These are phyloP conservation scores for Lepiota brunneoincarnata DNA, from an alignment of 768 basidiomycete species.

Conservation along the genomic window DNA sequence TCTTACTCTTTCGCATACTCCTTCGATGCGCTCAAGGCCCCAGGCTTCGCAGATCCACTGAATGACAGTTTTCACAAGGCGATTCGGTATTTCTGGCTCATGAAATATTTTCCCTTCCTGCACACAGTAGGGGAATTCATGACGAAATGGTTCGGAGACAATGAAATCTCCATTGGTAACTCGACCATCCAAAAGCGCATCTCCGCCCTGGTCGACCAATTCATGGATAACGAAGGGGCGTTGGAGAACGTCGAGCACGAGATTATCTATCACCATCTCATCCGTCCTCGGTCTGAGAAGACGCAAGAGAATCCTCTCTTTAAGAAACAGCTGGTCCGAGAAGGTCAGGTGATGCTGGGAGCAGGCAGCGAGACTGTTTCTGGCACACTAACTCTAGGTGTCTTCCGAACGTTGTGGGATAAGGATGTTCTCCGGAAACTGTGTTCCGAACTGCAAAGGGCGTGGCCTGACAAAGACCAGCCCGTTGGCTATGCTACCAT, in stretches of 20 bases:
- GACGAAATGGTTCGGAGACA: slow-evolving; percentile 20
- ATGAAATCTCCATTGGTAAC: slow-evolving; percentile 22
- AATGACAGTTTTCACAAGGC: slow-evolving; percentile 21
- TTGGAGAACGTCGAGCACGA: slow-evolving; percentile 27
- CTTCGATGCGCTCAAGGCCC: slow-evolving; percentile 21
- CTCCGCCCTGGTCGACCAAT: slow-evolving; percentile 20
- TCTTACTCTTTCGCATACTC: slow-evolving; percentile 29
- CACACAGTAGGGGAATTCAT: slow-evolving; percentile 10
- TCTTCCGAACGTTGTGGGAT: slow-evolving; percentile 24
- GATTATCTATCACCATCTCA: slow-evolving; percentile 31
- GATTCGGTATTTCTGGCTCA: slow-evolving; percentile 21
- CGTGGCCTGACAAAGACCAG: slow-evolving; percentile 31
- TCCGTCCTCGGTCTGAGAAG: neutral
- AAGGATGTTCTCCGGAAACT: slow-evolving; percentile 18
- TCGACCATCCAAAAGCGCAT: slow-evolving; percentile 14
- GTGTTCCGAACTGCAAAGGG: slow-evolving; percentile 24
- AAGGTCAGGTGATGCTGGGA: neutral
- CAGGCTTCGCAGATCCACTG: slow-evolving; percentile 23
- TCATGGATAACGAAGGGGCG: slow-evolving; percentile 22
- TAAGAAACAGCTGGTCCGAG: neutral
- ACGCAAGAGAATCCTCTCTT: neutral
- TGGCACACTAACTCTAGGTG: slow-evolving; percentile 22
- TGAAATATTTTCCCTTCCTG: slow-evolving; percentile 22
- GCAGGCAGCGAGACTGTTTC: slow-evolving; percentile 34
- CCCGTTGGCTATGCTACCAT: slow-evolving; percentile 24